phyloP scores from a whole-genome alignment of 345 rosid species.

The Brassica carinata region DNA sequence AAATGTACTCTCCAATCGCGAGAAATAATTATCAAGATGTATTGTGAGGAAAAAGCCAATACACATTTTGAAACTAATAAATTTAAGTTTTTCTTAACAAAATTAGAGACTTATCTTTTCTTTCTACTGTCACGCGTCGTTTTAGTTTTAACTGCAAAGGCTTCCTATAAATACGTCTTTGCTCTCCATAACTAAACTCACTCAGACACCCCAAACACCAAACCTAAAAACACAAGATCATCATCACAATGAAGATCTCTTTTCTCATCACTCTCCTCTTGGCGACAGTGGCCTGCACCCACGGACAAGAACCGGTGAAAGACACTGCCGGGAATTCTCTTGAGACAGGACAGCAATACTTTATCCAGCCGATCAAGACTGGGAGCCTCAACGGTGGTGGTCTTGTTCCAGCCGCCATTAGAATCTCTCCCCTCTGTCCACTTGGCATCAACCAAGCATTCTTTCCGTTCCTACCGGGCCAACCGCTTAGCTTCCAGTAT shows the following conservation, averaged over 20 bases:
- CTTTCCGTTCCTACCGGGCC: not conserved
- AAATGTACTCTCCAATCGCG: not conserved
- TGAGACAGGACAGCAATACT: not conserved
- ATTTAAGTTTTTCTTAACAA: not conserved
- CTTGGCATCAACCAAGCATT: conserved; percentile 16
- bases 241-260: conserved; percentile 2
- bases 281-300: conserved; percentile 9
- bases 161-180: conserved; percentile 17
- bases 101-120: not conserved
- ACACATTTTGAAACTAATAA: not conserved
- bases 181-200: conserved; percentile 11
- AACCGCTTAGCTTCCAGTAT: not conserved
- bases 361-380: conserved; percentile 11
- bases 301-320: conserved; percentile 3
- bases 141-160: not conserved
- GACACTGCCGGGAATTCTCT: not conserved
- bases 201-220: not conserved
- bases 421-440: not conserved
- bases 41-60: not conserved
- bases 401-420: conserved; percentile 18
- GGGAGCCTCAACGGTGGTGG: not conserved
- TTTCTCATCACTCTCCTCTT: conserved; percentile 16
- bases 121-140: not conserved
- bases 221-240: not conserved
- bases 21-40: not conserved